Evolutionary conservation across 2,329 filamentous ascomycete species (phyloP).

Genomic region (Juglanconis oblonga): DNA sequence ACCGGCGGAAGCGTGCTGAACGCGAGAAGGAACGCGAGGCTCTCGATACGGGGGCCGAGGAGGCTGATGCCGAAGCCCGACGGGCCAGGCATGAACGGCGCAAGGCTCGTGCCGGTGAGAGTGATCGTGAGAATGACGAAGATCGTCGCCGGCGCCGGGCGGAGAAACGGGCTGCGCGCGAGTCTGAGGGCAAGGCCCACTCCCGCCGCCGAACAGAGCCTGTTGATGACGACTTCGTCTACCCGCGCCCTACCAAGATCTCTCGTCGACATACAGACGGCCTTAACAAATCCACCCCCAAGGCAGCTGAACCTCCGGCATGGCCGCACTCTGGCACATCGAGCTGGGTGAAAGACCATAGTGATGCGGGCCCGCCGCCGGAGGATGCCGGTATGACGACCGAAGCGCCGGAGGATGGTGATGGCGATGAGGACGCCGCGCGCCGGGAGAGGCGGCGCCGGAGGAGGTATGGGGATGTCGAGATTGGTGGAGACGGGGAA

Average conservation of each 20-base stretch:
- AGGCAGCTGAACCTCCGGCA: slow-evolving; percentile 24
- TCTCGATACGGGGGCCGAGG: slow-evolving; percentile 44
- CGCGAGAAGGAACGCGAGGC: slow-evolving; percentile 43
- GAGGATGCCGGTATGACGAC: slow-evolving; percentile 34
- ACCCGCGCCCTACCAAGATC: slow-evolving; percentile 31
- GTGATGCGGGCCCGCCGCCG: slow-evolving; percentile 58
- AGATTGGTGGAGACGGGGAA: slow-evolving; percentile 27
- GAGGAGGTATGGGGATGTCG: slow-evolving; percentile 40
- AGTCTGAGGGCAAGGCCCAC: slow-evolving; percentile 36
- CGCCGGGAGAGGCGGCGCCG: slow-evolving; percentile 48
- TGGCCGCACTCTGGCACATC: slow-evolving; percentile 65
- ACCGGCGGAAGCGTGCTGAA: slow-evolving; percentile 32
- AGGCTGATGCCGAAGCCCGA: slow-evolving; percentile 16
- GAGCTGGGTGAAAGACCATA: slow-evolving; percentile 65
- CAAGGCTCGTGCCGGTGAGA: slow-evolving; percentile 36
- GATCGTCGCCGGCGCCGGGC: slow-evolving; percentile 54
- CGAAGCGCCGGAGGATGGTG: slow-evolving; percentile 35
- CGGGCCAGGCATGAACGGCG: slow-evolving; percentile 47
- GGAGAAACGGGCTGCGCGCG: slow-evolving; percentile 44
- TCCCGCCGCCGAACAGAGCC: slow-evolving; percentile 41
- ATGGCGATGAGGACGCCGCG: slow-evolving; percentile 49
- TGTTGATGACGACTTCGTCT: slow-evolving; percentile 43
- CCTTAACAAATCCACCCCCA: slow-evolving; percentile 13
- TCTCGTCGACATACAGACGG: slow-evolving; percentile 23
- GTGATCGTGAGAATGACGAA: slow-evolving; percentile 46